Percentiles rank a stretch among this genome's conserved stretches.
These are phyloP conservation scores for Cordyceps militaris DNA, from an alignment of 2,329 filamentous ascomycete genomes.

Conservation along the genomic window DNA sequence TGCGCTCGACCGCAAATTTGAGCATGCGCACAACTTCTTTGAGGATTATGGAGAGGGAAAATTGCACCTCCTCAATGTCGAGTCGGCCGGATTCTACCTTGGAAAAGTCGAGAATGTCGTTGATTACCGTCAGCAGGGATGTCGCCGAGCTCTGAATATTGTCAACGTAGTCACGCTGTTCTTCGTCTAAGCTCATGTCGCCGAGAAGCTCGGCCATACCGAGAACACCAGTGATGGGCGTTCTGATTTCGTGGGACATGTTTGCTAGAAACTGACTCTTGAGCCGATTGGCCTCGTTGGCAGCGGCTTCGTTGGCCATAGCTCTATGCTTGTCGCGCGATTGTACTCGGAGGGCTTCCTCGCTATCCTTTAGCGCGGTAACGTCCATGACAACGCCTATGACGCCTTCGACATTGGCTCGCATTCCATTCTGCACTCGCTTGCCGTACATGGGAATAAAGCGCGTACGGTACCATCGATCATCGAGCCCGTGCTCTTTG, in stretches of 20 bases:
- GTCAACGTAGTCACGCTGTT: constrained; percentile 67
- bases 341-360: constrained; percentile 55
- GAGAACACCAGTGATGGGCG: constrained; percentile 72
- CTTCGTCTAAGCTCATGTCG: constrained; percentile 59
- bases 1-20: constrained; percentile 73
- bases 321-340: constrained; percentile 63
- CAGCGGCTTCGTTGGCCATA: constrained; percentile 67
- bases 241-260: constrained; percentile 75
- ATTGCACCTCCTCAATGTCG: constrained; percentile 75
- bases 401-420: constrained; percentile 54
- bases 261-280: constrained; percentile 76
- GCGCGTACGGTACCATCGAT: constrained; percentile 64
- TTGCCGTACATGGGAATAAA: constrained; percentile 60
- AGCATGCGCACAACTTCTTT: constrained; percentile 83
- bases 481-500: constrained; percentile 54
- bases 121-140: constrained; percentile 78
- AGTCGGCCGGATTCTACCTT: constrained; percentile 74
- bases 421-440: constrained; percentile 44
- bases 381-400: constrained; percentile 77
- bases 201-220: constrained; percentile 71
- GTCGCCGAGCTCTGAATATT: constrained; percentile 76
- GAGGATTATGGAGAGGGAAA: constrained; percentile 65
- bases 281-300: constrained; percentile 71
- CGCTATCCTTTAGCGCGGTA: constrained; percentile 61
- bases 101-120: constrained; percentile 85